phyloP scores from a whole-genome alignment of 306 rosid genomes.

The Cajanus cajan region DNA sequence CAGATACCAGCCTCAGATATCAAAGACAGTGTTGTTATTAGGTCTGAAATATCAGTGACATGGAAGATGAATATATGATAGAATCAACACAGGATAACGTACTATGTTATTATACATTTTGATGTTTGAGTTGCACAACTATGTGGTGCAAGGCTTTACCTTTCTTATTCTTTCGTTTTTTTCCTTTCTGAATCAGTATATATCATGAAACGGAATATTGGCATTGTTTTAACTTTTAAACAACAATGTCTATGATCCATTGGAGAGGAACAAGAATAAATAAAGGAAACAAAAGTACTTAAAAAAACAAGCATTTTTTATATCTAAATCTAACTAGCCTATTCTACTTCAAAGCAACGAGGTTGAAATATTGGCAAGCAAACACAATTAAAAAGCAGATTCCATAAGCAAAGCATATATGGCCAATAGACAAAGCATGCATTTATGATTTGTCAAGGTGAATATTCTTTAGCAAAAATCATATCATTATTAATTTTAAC shows the following conservation, averaged over 20 bases:
- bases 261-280: neutral
- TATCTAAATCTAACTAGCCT: neutral
- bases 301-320: neutral
- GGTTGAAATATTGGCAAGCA: neutral
- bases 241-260: neutral
- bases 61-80: neutral
- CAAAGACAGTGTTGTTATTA: neutral
- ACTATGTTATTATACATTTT: neutral
- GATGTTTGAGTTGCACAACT: neutral
- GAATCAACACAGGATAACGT: neutral
- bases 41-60: neutral
- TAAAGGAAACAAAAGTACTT: neutral
- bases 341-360: neutral
- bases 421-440: neutral
- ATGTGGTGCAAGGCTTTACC: neutral
- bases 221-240: neutral
- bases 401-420: neutral
- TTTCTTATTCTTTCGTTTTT: neutral
- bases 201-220: neutral
- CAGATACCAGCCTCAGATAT: neutral
- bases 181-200: neutral
- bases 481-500: neutral
- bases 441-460: neutral
- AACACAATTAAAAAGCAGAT: neutral
- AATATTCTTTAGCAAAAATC: neutral